phyloP scores from a whole-genome alignment of 345 rosid genomes.

The Heritiera littoralis region DNA sequence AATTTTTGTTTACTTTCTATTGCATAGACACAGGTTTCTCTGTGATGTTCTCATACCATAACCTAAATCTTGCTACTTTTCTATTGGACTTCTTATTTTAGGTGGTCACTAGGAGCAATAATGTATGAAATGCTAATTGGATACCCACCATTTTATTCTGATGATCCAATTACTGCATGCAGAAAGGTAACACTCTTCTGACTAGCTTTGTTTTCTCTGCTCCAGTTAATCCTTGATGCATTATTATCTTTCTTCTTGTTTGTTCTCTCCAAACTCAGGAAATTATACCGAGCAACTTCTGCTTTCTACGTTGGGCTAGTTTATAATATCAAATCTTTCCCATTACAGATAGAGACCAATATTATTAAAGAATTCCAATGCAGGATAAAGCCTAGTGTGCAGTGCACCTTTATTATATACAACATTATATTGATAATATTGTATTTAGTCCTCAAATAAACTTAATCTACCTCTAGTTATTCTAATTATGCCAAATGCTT shows the following conservation, averaged over 20 bases:
- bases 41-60: slow-evolving; percentile 9
- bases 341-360: not conserved
- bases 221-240: slow-evolving; percentile 21
- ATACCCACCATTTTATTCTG: slow-evolving; percentile 95
- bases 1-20: slow-evolving; percentile 24
- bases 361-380: not conserved
- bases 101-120: slow-evolving; percentile 99
- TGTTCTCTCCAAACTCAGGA: not conserved
- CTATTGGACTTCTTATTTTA: slow-evolving; percentile 33
- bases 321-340: not conserved
- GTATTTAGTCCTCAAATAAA: not conserved
- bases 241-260: slow-evolving; percentile 11
- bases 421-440: not conserved
- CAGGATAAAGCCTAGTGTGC: not conserved
- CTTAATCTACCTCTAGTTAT: not conserved
- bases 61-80: slow-evolving; percentile 13
- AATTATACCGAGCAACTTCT: not conserved
- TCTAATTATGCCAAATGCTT: not conserved
- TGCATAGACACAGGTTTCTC: not conserved
- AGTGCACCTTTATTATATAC: not conserved
- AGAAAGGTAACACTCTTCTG: slow-evolving; percentile 64
- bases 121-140: slow-evolving; percentile 99
- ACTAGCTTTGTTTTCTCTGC: slow-evolving; percentile 2
- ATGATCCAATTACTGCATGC: slow-evolving; percentile 88
- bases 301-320: not conserved